Evolutionary conservation across 2,329 filamentous ascomycete species (phyloP).

Genomic region (Fonsecaea pedrosoi): DNA sequence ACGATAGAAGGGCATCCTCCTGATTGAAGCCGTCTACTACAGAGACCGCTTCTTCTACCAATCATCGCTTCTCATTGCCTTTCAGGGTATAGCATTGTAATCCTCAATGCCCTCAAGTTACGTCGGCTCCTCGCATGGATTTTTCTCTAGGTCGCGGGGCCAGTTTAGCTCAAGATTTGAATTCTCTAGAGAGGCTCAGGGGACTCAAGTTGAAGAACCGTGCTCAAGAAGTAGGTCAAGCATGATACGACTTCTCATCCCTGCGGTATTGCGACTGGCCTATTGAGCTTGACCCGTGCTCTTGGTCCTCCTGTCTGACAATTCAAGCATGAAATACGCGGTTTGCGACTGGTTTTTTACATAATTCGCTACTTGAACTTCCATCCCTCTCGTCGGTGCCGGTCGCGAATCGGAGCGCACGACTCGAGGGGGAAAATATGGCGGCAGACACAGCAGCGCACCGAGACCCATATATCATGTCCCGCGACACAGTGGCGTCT

Average conservation of each 20-base stretch:
- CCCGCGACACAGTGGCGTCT: conserved; percentile 9
- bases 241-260: neutral
- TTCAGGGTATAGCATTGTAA: neutral
- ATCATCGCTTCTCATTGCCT: neutral
- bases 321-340: neutral
- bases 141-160: neutral
- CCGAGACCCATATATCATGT: neutral
- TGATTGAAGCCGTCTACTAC: neutral
- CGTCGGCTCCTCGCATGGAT: neutral
- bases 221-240: neutral
- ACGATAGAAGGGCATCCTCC: neutral
- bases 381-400: neutral
- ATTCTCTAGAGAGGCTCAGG: neutral
- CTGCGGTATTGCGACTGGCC: neutral
- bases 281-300: neutral
- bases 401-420: neutral
- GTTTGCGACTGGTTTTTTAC: neutral
- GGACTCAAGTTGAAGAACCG: neutral
- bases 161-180: neutral
- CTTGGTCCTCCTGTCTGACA: neutral
- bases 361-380: neutral
- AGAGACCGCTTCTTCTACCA: neutral
- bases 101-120: neutral
- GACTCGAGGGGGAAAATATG: neutral
- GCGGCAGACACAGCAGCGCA: neutral